phyloP scores from a whole-genome alignment of 2,329 filamentous ascomycete genomes.

The Aspergillus sojae region DNA sequence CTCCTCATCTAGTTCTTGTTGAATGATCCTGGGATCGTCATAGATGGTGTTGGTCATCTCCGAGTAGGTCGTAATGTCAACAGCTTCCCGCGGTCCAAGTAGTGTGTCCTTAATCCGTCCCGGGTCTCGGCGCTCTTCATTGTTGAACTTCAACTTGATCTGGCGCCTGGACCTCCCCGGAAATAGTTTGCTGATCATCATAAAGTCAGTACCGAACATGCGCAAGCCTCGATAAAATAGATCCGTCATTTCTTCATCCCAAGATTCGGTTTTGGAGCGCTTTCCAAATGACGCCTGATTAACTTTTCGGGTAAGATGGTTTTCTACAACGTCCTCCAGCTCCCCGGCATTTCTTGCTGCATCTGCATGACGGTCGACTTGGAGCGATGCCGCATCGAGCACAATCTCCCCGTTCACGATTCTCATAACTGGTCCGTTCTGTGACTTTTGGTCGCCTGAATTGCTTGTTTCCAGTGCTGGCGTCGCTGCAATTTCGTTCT shows the following conservation, averaged over 20 bases:
- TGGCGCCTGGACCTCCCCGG: constrained; percentile 60
- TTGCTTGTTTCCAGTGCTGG: constrained; percentile 24
- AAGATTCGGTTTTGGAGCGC: constrained; percentile 56
- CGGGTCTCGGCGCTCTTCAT: constrained; percentile 61
- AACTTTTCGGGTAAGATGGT: constrained; percentile 49
- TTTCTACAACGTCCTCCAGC: constrained; percentile 49
- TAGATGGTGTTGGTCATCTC: constrained; percentile 50
- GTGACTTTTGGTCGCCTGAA: constrained; percentile 26
- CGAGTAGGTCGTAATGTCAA: constrained; percentile 49
- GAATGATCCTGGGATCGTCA: constrained; percentile 43
- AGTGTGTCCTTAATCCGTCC: constrained; percentile 56
- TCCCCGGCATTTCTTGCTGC: constrained; percentile 52
- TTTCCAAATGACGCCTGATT: constrained; percentile 51
- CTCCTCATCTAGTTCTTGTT: constrained; percentile 48
- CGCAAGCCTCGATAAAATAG: constrained; percentile 64
- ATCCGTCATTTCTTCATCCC: constrained; percentile 62
- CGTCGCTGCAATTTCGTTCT: constrained; percentile 30
- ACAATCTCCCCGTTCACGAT: constrained; percentile 62
- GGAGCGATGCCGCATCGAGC: constrained; percentile 54
- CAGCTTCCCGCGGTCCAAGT: constrained; percentile 45
- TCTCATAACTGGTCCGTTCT: constrained; percentile 51
- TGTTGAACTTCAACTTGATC: constrained; percentile 66
- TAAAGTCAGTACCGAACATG: constrained; percentile 68
- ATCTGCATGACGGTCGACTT: constrained; percentile 59
- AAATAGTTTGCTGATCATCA: constrained; percentile 65